phyloP scores from a whole-genome alignment of 345 rosid genomes.

The Moricandia arvensis region DNA sequence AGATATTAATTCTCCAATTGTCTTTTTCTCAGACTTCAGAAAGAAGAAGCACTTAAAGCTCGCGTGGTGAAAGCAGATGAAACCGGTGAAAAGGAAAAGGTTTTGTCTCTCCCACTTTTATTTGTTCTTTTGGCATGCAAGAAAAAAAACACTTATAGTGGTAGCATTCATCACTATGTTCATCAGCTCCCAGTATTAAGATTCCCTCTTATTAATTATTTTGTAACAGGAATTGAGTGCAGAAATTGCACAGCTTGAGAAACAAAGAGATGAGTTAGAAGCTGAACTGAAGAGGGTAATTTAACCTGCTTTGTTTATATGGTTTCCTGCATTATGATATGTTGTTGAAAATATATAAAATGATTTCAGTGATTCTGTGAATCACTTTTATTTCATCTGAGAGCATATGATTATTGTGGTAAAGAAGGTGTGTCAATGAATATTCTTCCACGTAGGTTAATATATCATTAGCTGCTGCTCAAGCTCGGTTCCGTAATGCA shows the following conservation, averaged over 20 bases:
- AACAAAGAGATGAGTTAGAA: slow-evolving; percentile 85
- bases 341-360: background rate
- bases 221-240: slow-evolving; percentile 69
- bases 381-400: background rate
- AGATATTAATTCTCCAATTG: slow-evolving; percentile 10
- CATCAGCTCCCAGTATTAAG: slow-evolving; percentile 21
- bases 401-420: slow-evolving; percentile 3
- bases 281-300: slow-evolving; percentile 83
- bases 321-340: slow-evolving; percentile 11
- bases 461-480: slow-evolving; percentile 86
- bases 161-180: background rate
- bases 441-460: slow-evolving; percentile 59
- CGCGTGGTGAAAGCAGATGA: slow-evolving; percentile 76
- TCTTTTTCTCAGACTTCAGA: slow-evolving; percentile 53
- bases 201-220: slow-evolving; percentile 14
- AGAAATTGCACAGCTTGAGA: slow-evolving; percentile 76
- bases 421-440: background rate
- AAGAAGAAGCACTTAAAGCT: slow-evolving; percentile 89
- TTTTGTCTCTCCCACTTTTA: slow-evolving; percentile 24
- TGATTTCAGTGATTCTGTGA: background rate
- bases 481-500: slow-evolving; percentile 75
- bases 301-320: slow-evolving; percentile 1
- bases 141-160: background rate
- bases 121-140: background rate
- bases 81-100: slow-evolving; percentile 79